Conservation (phyloP, 768 basidiomycete species). For the Suillus ampliporus region DNA sequence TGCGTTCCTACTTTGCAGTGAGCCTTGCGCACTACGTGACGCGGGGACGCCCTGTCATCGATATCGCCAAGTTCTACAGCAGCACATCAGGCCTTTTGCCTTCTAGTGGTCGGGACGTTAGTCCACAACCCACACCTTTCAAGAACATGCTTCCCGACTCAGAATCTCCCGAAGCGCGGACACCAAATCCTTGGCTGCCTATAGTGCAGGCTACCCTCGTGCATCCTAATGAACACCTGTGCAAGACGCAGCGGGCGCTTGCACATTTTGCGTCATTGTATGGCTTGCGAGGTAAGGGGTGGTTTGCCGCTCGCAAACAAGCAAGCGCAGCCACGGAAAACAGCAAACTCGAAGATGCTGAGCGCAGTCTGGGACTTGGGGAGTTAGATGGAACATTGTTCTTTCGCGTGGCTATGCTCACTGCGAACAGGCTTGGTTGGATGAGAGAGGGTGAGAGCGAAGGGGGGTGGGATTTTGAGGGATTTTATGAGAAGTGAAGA, state of each 20-base stretch:
- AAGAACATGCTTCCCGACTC: slow-evolving; percentile 13
- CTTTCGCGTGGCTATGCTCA: slow-evolving; percentile 31
- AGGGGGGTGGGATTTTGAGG: slow-evolving; percentile 36
- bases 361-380: slow-evolving; percentile 29
- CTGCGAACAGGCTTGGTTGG: slow-evolving; percentile 38
- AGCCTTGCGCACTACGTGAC: slow-evolving; percentile 36
- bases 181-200: slow-evolving; percentile 42
- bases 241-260: slow-evolving; percentile 31
- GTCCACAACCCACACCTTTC: slow-evolving; percentile 13
- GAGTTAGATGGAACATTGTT: slow-evolving; percentile 34
- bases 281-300: slow-evolving; percentile 18
- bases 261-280: slow-evolving; percentile 30
- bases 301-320: slow-evolving; percentile 17
- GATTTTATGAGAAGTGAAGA: slow-evolving; percentile 25
- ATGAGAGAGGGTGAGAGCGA: slow-evolving; percentile 39
- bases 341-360: slow-evolving; percentile 24
- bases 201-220: slow-evolving; percentile 40
- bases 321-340: slow-evolving; percentile 14
- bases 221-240: slow-evolving; percentile 36
- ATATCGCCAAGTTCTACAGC: slow-evolving; percentile 38
- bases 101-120: slow-evolving; percentile 17
- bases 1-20: slow-evolving; percentile 35
- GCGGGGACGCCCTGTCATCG: slow-evolving; percentile 39
- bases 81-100: slow-evolving; percentile 24
- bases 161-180: slow-evolving; percentile 22